These are phyloP conservation scores for Conoideocrella luteorostrata DNA, from an alignment of 2,329 filamentous ascomycete genomes.

Conservation along the genomic window DNA sequence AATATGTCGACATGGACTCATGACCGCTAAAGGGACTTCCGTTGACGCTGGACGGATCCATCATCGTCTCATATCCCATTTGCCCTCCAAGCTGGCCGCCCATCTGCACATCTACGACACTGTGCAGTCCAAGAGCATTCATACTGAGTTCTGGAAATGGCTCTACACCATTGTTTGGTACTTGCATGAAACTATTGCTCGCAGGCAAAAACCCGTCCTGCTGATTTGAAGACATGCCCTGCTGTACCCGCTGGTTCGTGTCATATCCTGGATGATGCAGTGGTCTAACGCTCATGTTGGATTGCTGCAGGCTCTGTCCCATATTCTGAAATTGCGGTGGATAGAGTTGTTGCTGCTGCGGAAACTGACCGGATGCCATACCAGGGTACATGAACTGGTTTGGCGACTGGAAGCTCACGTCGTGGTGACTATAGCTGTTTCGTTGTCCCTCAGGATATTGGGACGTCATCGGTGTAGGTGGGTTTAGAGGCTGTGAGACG, in stretches of 20 bases:
- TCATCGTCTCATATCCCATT: constrained; percentile 24
- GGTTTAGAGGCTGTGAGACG: constrained; percentile 17
- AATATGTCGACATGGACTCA: constrained; percentile 28
- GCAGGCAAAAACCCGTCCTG: constrained; percentile 18
- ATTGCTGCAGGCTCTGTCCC: constrained; percentile 18
- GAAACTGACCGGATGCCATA: constrained; percentile 20
- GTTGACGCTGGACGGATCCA: constrained; percentile 25
- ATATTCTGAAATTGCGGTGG: constrained; percentile 21
- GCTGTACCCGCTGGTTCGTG: constrained; percentile 17
- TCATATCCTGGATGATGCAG: constrained; percentile 20
- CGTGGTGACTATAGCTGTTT: constrained; percentile 1
- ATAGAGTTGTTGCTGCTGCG: constrained; percentile 19
- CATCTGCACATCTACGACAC: constrained; percentile 17
- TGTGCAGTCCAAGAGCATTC: constrained; percentile 27
- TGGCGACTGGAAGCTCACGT: constrained; percentile 12
- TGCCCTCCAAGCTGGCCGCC: constrained; percentile 13
- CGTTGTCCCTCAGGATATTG: constrained; percentile 13
- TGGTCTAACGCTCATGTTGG: constrained; percentile 18
- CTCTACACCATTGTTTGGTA: constrained; percentile 21
- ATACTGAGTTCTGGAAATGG: constrained; percentile 21
- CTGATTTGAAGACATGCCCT: constrained; percentile 17
- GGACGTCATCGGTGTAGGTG: constrained; percentile 15
- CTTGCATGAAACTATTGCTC: constrained; percentile 17
- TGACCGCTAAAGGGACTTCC: constrained; percentile 31
- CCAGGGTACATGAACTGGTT: constrained; percentile 20